Evolutionary conservation across 257 asterid genomes (phyloP), one percentile per base, ranked within the genome.

Genomic region (Solanum appendiculatum): DNA sequence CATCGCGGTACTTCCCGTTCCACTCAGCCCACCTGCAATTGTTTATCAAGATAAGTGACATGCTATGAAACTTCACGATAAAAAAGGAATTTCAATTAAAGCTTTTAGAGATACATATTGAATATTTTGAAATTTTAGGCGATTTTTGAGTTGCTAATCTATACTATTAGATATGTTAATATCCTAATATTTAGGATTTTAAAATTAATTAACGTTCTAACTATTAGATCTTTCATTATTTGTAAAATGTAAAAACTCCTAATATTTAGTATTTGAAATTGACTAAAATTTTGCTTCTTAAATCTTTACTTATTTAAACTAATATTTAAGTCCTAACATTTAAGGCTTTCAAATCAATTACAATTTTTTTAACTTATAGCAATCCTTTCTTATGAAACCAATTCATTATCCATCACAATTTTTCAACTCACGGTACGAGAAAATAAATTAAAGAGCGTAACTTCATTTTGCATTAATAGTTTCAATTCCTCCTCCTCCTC

Each of bases 1-100:
- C 98, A 86, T 97, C 99, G 54, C 99, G 99, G 91, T 95, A 97
- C 86, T 88, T 94, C 86, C 99, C 99, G 44, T 97, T 97, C 99
- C 99, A 97, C 90, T 97, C 99, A 63, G 97, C 99, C 99, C 99
- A 97, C 93, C 99, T 97, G 93, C 85, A 91, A 29, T 29, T 29
- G 66, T 80, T 80, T 80, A 48, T 80, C 42, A 46, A 80, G 66
- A 46, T 29, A 80, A 46, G 85, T 54, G n/a, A 27, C 29, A 29
- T 80, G 66, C 68, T 46, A 29, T 25, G 29, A 80, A 80, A 46
- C 29, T 80, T 80, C 85, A 18, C 29, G 9, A 27, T 18, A 48
- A 75, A 23, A 78, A 78, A 27, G 40, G 36, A 46, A 72, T 72
- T 74, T 12, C 36, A 75, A 75, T 39, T 48, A n/a, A 75, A 75